Evolutionary conservation across 805 yeast species (phyloP).

Genomic region (Candida morakotiae): DNA sequence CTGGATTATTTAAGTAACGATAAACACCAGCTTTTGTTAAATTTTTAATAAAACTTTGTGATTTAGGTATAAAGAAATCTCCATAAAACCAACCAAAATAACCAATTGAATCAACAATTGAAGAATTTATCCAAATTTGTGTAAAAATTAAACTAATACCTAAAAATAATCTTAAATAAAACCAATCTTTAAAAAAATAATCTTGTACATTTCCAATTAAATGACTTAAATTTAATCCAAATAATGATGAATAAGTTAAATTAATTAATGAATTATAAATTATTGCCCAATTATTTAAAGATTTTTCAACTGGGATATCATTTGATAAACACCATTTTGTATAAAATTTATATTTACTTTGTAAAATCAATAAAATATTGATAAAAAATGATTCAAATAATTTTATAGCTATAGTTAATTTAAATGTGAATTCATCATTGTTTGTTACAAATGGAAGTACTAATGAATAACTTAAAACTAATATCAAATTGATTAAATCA

Average conservation of each 20-base stretch:
- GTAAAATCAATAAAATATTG: slow-evolving; percentile 50
- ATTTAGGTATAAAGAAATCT: slow-evolving; percentile 67
- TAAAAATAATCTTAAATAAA: slow-evolving; percentile 51
- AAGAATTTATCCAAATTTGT: slow-evolving; percentile 66
- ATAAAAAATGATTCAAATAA: slow-evolving; percentile 48
- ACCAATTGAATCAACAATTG: slow-evolving; percentile 68
- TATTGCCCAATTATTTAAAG: slow-evolving; percentile 71
- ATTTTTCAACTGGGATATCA: slow-evolving; percentile 60
- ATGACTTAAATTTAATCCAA: slow-evolving; percentile 35
- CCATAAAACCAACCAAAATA: slow-evolving; percentile 91
- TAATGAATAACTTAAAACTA: slow-evolving; percentile 38
- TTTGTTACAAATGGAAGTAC: slow-evolving; percentile 38
- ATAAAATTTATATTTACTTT: slow-evolving; percentile 58
- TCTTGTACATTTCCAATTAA: slow-evolving; percentile 13
- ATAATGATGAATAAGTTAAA: slow-evolving; percentile 52
- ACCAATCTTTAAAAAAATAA: slow-evolving; percentile 31
- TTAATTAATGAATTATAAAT: slow-evolving; percentile 50
- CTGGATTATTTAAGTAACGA: slow-evolving; percentile 79
- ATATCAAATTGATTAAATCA: slow-evolving; percentile 49
- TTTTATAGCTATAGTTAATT: slow-evolving; percentile 44
- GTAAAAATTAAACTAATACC: slow-evolving; percentile 54
- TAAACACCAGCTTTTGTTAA: slow-evolving; percentile 78
- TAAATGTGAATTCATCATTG: slow-evolving; percentile 22
- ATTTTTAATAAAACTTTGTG: slow-evolving; percentile 28
- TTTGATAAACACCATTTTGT: slow-evolving; percentile 61